Evolutionary conservation across 2,329 filamentous ascomycete genomes (phyloP).

Genomic region (Pseudogymnoascus sp.): DNA sequence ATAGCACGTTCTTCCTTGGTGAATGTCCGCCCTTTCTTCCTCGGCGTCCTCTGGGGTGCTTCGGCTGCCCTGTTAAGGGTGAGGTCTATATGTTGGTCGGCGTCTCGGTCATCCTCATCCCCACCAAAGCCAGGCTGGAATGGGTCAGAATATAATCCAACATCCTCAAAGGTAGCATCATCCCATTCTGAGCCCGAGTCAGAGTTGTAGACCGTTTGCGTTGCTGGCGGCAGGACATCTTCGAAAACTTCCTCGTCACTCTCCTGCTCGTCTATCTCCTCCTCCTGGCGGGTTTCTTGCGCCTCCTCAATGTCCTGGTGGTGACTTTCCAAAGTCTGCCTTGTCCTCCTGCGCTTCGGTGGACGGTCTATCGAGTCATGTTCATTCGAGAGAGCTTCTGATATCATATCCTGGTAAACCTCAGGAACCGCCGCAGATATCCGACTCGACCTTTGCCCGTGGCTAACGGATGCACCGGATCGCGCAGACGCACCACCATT

Average conservation of each 20-base stretch:
- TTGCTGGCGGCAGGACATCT: conserved; percentile 20
- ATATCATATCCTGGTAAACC: conserved; percentile 38
- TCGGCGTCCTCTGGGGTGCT: conserved; percentile 12
- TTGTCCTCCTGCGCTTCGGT: conserved; percentile 28
- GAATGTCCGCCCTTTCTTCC: conserved; percentile 33
- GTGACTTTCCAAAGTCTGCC: conserved; percentile 11
- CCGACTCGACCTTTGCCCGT: background rate
- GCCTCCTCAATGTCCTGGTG: conserved; percentile 11
- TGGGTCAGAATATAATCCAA: conserved; percentile 14
- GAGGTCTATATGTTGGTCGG: conserved; percentile 26
- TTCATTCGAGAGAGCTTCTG: conserved; percentile 29
- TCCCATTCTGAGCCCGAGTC: conserved; percentile 2
- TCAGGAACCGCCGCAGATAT: conserved; percentile 27
- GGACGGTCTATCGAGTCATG: conserved; percentile 26
- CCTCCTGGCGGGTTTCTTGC: conserved; percentile 13
- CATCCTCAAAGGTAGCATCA: conserved; percentile 11
- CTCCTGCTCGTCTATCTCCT: conserved; percentile 19
- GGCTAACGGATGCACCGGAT: background rate
- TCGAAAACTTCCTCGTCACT: conserved; percentile 21
- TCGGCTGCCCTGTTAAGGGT: conserved; percentile 25
- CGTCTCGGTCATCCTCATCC: conserved; percentile 21
- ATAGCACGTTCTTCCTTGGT: conserved; percentile 44
- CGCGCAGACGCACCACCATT: background rate
- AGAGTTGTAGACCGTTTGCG: conserved; percentile 24
- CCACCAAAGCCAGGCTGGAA: conserved; percentile 18